These are phyloP conservation scores for Wickerhamomyces strasburgensis DNA, from an alignment of 805 yeast species.

Conservation along the genomic window DNA sequence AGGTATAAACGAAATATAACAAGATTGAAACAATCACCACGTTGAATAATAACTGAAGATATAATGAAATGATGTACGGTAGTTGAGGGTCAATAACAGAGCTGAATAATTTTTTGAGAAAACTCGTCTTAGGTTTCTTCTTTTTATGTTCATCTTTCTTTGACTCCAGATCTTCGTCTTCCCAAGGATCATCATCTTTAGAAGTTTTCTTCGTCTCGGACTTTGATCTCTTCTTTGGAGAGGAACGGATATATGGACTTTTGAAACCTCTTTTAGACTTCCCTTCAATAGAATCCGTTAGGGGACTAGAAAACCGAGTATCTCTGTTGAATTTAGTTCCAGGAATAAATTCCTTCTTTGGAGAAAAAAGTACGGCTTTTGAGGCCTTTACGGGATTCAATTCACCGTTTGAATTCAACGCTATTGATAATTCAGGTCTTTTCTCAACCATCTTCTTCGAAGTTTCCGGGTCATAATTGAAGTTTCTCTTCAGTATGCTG, in stretches of 20 bases:
- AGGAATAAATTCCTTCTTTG: slow-evolving; percentile 25
- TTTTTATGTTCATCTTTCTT: slow-evolving; percentile 1
- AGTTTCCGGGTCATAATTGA: slow-evolving; percentile 18
- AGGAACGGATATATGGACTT: slow-evolving; percentile 19
- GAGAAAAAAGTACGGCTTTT: slow-evolving; percentile 30
- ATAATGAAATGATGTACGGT: slow-evolving; percentile 56
- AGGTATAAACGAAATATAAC: slow-evolving; percentile 45
- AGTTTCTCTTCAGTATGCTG: slow-evolving; percentile 23
- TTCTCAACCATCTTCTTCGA: slow-evolving; percentile 14
- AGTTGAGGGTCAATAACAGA: slow-evolving; percentile 37
- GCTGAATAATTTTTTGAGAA: slow-evolving; percentile 8
- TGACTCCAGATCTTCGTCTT: slow-evolving; percentile 17
- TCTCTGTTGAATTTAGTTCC: slow-evolving; percentile 4
- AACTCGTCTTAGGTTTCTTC: slow-evolving; percentile 7
- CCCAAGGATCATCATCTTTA: slow-evolving; percentile 14
- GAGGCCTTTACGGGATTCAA: slow-evolving; percentile 31
- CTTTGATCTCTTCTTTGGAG: slow-evolving; percentile 16
- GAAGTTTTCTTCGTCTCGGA: slow-evolving; percentile 1
- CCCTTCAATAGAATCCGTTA: slow-evolving; percentile 22
- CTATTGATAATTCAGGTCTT: slow-evolving; percentile 21
- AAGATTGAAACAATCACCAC: slow-evolving; percentile 44
- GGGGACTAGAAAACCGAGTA: slow-evolving; percentile 17
- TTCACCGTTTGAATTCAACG: slow-evolving; percentile 22
- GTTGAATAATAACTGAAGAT: slow-evolving; percentile 61
- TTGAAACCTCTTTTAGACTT: slow-evolving; percentile 6